Base-by-base conservation (phyloP, 164 flowering plant genomes). In the Nymphaea colorata region DNA sequence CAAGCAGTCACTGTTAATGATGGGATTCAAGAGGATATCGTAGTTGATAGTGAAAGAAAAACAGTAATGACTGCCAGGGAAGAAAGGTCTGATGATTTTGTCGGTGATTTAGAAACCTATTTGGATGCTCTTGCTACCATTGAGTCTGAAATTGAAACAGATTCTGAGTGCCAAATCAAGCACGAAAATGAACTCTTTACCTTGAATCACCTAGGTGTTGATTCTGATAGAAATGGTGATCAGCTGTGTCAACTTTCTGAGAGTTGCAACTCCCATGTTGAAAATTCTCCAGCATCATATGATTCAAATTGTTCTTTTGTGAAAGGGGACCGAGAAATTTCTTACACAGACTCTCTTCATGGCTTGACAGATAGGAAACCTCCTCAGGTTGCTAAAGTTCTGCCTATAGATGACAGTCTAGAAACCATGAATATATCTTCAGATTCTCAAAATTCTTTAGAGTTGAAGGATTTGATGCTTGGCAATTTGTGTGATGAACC, bases 91-190 rank as follows among this genome's bases (percentile, higher is more conserved):
- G 99, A 92, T 79, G 93, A 82, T 45, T 59, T 81, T 67, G 71
- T 78, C 15, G 90, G 97, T 81, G 98, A 88, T 79, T 70, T 81
- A 59, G 99, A 90, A 51, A 87, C 83, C 78, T 92, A 80, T 70
- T 47, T 84, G 82, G 98, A 95, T 81, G 96, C 98, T 69, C 89
- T 85, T 71, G 62, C 87, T 64, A 84, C 86, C 44, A 83, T 90
- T 83, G 99, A 92, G 6, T 83, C 93, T 17, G 98, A 95, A 80
- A 70, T 80, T 64, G 97, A 88, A 67, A 88, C 86, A 45, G 94
- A 87, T 64, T 72, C 76, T 67, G 94, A 87, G 12, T 67, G 69
- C 69, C 81, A 73, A 74, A 64, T 72, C 57, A 87, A 80, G 73
- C 68, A 64, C 43, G 70, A 77, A 67, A 10, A 4, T 0, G 66